Conservation (phyloP, 768 basidiomycete species). For the Imleria badia region DNA sequence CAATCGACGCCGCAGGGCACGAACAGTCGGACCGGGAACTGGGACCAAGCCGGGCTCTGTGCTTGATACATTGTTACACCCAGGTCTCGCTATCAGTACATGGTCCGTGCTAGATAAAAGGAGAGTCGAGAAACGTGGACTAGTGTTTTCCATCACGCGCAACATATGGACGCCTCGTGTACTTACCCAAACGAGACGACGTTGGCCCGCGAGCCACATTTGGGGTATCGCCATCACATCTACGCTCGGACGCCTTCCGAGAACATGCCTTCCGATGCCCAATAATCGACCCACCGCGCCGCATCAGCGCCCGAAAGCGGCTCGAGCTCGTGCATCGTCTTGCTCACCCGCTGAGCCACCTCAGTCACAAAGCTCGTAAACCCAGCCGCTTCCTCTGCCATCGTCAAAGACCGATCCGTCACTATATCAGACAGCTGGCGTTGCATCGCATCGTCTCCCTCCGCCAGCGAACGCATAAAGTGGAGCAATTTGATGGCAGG, state of each 20-base stretch:
- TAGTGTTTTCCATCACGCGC: not conserved
- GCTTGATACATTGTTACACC: no score
- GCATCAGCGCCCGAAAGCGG: constrained; percentile 29
- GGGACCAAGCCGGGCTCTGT: not conserved
- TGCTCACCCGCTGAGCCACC: constrained; percentile 32
- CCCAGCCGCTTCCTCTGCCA: constrained; percentile 1
- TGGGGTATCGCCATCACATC: not conserved
- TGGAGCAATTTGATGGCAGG: constrained; percentile 36
- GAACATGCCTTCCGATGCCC: constrained; percentile 32
- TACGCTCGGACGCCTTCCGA: not conserved
- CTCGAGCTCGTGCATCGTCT: constrained; percentile 32
- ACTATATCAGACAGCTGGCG: not conserved
- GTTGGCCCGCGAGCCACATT: not conserved
- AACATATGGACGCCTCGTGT: constrained; percentile 4
- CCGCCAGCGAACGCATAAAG: constrained; percentile 25
- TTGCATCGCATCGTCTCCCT: constrained; percentile 14
- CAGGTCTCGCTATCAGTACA: not conserved
- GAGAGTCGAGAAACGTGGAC: not conserved
- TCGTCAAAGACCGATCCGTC: not conserved
- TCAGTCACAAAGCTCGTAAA: constrained; percentile 24
- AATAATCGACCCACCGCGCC: constrained; percentile 39
- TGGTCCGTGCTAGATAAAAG: not conserved
- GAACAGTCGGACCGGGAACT: not conserved
- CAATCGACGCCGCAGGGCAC: no score
- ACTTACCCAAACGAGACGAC: not conserved